Percentiles rank a stretch among this genome's conserved stretches.
These are phyloP conservation scores for Trichodelitschia bisporula DNA, from an alignment of 495 filamentous ascomycete species.

Conservation along the genomic window DNA sequence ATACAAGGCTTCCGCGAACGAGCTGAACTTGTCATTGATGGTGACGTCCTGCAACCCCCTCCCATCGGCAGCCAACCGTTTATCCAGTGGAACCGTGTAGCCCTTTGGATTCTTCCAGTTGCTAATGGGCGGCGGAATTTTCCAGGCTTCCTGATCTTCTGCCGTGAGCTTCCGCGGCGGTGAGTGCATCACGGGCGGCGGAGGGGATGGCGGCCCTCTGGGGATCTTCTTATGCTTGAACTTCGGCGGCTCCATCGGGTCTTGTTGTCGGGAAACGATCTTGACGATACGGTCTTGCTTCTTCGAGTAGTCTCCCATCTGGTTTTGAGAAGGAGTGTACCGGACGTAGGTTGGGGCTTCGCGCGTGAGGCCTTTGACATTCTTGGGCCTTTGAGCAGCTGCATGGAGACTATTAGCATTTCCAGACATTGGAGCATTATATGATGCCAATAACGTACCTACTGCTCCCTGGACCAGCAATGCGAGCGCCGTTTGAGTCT, in stretches of 20 bases:
- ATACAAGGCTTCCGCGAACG: slow-evolving; percentile 82
- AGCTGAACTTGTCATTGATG: slow-evolving; percentile 97
- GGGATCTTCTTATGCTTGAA: slow-evolving; percentile 99
- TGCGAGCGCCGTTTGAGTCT: slow-evolving; percentile 65
- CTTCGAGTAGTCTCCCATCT: slow-evolving; percentile 76
- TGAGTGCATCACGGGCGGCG: slow-evolving; percentile 85
- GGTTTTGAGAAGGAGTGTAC: slow-evolving; percentile 70
- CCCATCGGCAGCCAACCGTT: slow-evolving; percentile 88
- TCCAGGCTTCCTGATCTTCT: slow-evolving; percentile 93
- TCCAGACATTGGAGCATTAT: no score
- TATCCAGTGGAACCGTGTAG: slow-evolving; percentile 90
- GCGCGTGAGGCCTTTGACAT: slow-evolving; percentile 48
- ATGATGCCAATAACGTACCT: no score
- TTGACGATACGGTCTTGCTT: slow-evolving; percentile 97
- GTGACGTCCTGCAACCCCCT: slow-evolving; percentile 80
- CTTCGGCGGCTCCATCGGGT: slow-evolving; percentile 96
- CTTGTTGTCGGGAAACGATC: slow-evolving; percentile 80
- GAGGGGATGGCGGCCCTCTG: slow-evolving; percentile 74
- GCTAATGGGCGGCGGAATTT: slow-evolving; percentile 77
- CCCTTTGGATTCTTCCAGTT: slow-evolving; percentile 99
- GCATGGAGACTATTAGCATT: no score
- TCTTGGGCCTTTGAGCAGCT: slow-evolving; percentile 91
- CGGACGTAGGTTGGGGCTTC: slow-evolving; percentile 82
- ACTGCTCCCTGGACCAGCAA: slow-evolving; percentile 65
- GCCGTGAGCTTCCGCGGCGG: slow-evolving; percentile 88